phyloP scores from a whole-genome alignment of 2,329 filamentous ascomycete genomes.

The Ampelomyces quisqualis region DNA sequence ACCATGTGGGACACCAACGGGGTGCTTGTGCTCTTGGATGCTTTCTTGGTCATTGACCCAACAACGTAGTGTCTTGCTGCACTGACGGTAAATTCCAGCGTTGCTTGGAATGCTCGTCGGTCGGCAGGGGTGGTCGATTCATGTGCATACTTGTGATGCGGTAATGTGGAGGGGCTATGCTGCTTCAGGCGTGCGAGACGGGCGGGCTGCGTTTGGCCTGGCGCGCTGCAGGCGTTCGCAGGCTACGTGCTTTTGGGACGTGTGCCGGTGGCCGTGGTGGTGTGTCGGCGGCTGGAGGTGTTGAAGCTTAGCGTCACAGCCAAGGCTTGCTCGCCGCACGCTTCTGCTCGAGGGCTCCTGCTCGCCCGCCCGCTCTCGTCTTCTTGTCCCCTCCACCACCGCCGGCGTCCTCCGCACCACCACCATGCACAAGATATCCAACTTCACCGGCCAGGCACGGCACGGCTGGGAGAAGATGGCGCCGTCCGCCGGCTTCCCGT shows the following conservation, averaged over 20 bases:
- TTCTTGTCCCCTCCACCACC: constrained; percentile 24
- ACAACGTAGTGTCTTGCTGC: no score
- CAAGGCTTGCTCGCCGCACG: no score
- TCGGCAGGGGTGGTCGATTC: constrained; percentile 11
- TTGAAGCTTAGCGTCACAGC: no score
- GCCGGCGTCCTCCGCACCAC: constrained; percentile 23
- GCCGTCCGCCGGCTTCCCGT: constrained; percentile 62
- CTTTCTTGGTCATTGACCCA: no score
- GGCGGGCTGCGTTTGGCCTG: background rate
- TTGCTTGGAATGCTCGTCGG: background rate
- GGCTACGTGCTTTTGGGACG: no score
- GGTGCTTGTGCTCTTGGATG: no score
- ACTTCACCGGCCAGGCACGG: constrained; percentile 65
- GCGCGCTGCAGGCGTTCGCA: background rate
- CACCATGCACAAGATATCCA: constrained; percentile 67
- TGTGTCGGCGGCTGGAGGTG: no score
- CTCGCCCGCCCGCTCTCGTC: constrained; percentile 6
- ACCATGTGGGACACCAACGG: no score
- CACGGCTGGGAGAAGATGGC: constrained; percentile 70
- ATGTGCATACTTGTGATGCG: constrained; percentile 12
- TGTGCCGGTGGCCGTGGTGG: no score
- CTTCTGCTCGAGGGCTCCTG: background rate
- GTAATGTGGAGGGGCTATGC: constrained; percentile 12
- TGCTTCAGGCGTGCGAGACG: constrained; percentile 2
- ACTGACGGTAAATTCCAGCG: no score